Base-by-base conservation (phyloP, 1,284 basidiomycete species). In the Ustilago tritici region DNA sequence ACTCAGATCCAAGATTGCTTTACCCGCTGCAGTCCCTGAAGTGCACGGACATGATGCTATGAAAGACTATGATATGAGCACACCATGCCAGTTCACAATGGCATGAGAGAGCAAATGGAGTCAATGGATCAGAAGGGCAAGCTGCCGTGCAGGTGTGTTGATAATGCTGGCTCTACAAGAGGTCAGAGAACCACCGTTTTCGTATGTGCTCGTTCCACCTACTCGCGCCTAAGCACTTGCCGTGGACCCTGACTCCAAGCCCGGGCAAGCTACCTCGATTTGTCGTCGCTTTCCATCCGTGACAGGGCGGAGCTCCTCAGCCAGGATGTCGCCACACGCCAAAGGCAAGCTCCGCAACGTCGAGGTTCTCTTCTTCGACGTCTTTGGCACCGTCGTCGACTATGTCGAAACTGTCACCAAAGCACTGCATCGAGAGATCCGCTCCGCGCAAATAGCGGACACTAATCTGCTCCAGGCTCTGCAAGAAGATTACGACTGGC, bases 311-410 rank as follows among this genome's bases (percentile, higher is more conserved):
- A 28, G 23, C 23, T 28, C 23, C 23, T 28, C 23, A 19, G 10
- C 12, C 23, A 46, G n/a, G 43, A 46, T 46, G 19, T 46, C 43
- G 43, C n/a, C 43, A 46, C 43, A 53, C 40, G 59, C 36, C 41
- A 23, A 7, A 8, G 32, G 36, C n/a, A 57, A 36, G 35, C 19
- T 73, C 19, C 41, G 32, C 15, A 23, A 43, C 17, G 72, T 75
- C 19, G 19, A 63, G 17, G 63, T 60, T 50, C 50, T 74, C 28
- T 74, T 54, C 59, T 69, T 69, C 56, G 66, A 75, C 54, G 66
- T 75, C 58, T 75, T 75, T 47, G 72, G 66, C 43, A 75, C 72
- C 15, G 72, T 75, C 32, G 72, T 75, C 17, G 72, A 75, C 60
- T 75, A 70, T 36, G 56, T 68, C 9, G 65, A 62, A 2, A 68